Base-by-base conservation (phyloP, 495 filamentous ascomycete species). In the Trichocladium antarcticum region DNA sequence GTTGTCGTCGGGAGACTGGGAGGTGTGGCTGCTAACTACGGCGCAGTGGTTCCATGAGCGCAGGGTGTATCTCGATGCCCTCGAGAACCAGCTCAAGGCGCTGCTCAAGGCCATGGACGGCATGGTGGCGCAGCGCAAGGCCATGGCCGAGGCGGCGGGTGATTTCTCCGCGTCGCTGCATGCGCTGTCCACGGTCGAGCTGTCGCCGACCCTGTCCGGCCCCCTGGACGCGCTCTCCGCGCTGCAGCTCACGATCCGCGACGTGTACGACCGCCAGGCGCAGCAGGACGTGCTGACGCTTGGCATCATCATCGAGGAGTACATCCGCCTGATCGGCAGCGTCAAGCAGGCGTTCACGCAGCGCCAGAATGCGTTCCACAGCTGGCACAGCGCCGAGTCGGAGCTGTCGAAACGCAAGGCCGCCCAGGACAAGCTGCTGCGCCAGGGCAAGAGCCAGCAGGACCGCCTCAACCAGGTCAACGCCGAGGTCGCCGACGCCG, bases 41-140 rank as follows among this genome's bases (percentile, higher is more conserved):
- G 22, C n/a, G 28, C 49, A 88, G 87, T 98, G 89, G 90, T 97
- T 97, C 73, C 93, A 96, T 59, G 93, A 98, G 53, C 88, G 93
- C 37, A 83, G 80, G 57, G 74, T 95, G 42, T 97, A 97, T 57
- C 78, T 98, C 15, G 92, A 97, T 64, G 89, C 89, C 12, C 74
- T 98, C 22, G 92, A 98, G 67, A 89, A 81, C 55, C 93, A 98
- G 64, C 77, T 98, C 47, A 96, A 95, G 68, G 84, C 86, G 2
- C 78, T 97, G 4, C 76, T 94, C 57, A 97, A 95, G 66, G 83
- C 88, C 8, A 89, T 95, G 66, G 92, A 98, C 57, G 82, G 76
- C 11, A 93, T 97, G 57, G 85, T 97, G 8, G 76, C 74, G 14
- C 92, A 98, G 64, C 80, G 92, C 37, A 95, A 94, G 68, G 85